These are phyloP conservation scores for Pinus albicaulis DNA, from an alignment of 75 land plant genomes.

Conservation along the genomic window DNA sequence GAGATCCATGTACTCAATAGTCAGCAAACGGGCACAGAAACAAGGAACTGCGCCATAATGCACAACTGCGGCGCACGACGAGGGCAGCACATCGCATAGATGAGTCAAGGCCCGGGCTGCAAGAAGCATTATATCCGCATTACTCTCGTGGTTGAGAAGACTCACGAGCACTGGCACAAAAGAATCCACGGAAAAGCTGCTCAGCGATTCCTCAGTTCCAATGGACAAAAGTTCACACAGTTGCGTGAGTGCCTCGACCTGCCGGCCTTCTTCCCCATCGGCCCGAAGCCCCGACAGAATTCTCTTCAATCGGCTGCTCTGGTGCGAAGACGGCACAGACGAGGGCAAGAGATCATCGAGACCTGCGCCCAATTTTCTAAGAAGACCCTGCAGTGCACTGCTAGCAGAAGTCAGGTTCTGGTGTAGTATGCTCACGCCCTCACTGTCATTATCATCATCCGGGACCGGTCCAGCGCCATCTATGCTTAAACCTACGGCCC, in stretches of 20 bases:
- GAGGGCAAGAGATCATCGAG: conserved; percentile 88
- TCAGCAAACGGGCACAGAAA: conserved; percentile 85
- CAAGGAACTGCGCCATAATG: conserved; percentile 94
- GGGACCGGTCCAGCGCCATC: conserved; percentile 19
- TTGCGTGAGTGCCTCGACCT: conserved; percentile 93
- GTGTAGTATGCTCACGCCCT: conserved; percentile 67
- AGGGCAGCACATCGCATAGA: conserved; percentile 90
- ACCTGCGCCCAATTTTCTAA: conserved; percentile 94
- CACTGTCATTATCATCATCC: conserved; percentile 81
- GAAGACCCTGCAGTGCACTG: conserved; percentile 92
- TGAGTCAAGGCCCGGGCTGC: conserved; percentile 96
- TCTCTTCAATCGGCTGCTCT: conserved; percentile 79
- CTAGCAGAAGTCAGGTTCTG: conserved; percentile 97
- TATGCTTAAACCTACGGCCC: conserved; percentile 20
- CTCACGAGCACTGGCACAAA: conserved; percentile 95
- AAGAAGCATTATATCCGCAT: conserved; percentile 94
- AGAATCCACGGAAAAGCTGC: conserved; percentile 90
- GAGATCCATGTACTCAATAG: conserved; percentile 98
- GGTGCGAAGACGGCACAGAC: conserved; percentile 56
- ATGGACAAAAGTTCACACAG: conserved; percentile 95
- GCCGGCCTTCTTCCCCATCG: conserved; percentile 92
- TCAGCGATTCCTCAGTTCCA: conserved; percentile 91
- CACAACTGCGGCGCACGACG: conserved; percentile 94
- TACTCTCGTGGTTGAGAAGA: conserved; percentile 87
- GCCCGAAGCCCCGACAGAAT: conserved; percentile 84